Base-by-base conservation (phyloP, 2,329 filamentous ascomycete species). In the Penicillium psychrosexuale region DNA sequence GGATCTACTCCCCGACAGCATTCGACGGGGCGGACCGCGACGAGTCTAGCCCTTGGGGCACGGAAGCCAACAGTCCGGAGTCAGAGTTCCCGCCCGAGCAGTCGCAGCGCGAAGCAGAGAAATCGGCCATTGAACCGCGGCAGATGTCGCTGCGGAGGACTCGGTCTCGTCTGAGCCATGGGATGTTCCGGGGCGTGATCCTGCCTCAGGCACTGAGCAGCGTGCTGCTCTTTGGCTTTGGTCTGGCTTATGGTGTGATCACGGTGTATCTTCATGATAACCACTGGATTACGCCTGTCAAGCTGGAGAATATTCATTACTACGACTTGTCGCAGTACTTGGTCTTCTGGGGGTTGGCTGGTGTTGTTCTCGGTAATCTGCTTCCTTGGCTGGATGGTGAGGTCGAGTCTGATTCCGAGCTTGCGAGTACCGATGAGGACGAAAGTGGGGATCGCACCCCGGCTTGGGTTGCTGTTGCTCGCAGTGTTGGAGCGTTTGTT, bases 381-480 rank as follows among this genome's bases (percentile, higher is more conserved):
- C 75, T 97, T 54, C 94, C 94, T 1, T 93, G 87, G 83, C 82
- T 96, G 19, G 94, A 99, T 71, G 77, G 89, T 84, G 84, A 87
- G 57, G 77, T 80, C 40, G 72, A 77, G 28, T 58, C 61, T 33
- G 63, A 65, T 31, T 54, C 59, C 24, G 65, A 67, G 54, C 59
- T 55, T 36, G 57, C 61, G 39, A 71, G 70, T 7, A 13, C 44
- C 9, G 66, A 68, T 28, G 68, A 71, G 12, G 66, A 69, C 37
- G 61, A 66, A 34, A 59, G 59, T 46, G 62, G 63, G 45, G 67
- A 71, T 17, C 66, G 68, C 27, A 66, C 65, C n/a, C 62, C 67
- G 5, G 69, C 69, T 13, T 97, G 91, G 91, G 87, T 89, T 52
- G 81, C 85, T 38, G 83, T 85, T 37, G 84, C 89, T 11, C 77